Conservation (phyloP, 257 asterid genomes). For the Anisodus acutangulus region DNA sequence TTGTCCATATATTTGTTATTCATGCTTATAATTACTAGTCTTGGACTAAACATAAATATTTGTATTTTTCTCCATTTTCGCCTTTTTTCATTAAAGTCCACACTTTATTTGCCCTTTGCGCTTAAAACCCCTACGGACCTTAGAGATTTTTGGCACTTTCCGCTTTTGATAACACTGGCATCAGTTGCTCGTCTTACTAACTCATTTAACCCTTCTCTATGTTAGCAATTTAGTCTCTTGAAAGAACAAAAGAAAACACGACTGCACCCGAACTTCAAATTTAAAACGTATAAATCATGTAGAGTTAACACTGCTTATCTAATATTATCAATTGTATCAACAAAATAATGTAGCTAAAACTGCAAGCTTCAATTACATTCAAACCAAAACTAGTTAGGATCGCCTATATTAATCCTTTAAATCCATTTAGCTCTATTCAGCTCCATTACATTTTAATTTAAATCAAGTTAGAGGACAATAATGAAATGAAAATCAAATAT, state of each 20-base stretch:
- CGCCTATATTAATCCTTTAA: neutral
- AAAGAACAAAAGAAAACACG: neutral
- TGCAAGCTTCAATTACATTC: neutral
- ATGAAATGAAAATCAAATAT: neutral
- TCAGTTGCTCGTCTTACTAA: neutral
- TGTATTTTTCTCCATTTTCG: too few relatives aligned
- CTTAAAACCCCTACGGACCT: too few relatives aligned
- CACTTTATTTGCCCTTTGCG: too few relatives aligned
- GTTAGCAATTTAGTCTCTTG: neutral
- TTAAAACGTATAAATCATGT: too few relatives aligned
- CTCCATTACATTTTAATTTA: neutral
- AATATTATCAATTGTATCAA: neutral
- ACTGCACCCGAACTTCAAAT: neutral
- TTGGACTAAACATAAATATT: too few relatives aligned
- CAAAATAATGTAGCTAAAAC: neutral
- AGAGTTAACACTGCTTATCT: neutral
- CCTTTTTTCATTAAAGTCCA: too few relatives aligned
- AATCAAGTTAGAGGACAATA: neutral
- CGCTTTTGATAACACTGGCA: too few relatives aligned
- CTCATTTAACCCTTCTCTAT: neutral
- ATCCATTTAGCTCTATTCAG: neutral
- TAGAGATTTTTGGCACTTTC: too few relatives aligned
- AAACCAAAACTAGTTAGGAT: neutral
- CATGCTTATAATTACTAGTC: too few relatives aligned
- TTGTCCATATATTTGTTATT: too few relatives aligned